phyloP scores from a whole-genome alignment of 2,329 filamentous ascomycete genomes.

The Cordyceps cateniannulata region DNA sequence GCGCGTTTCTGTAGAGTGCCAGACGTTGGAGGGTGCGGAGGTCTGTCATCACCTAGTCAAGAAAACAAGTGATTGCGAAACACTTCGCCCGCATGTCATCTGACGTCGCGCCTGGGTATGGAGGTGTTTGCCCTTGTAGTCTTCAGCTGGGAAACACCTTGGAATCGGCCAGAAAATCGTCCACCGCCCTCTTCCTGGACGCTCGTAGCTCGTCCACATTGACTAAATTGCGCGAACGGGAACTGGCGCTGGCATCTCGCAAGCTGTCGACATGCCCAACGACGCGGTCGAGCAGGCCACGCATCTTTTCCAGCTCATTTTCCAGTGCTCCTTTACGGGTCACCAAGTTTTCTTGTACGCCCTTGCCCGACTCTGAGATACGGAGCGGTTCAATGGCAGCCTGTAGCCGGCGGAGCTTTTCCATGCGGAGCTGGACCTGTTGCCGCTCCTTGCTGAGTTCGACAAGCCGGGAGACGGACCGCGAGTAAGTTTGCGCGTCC shows the following conservation, averaged over 20 bases:
- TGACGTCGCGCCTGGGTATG: neutral
- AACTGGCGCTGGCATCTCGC: slow-evolving; percentile 16
- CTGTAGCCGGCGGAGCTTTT: slow-evolving; percentile 42
- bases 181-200: slow-evolving; percentile 37
- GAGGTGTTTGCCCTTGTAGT: neutral
- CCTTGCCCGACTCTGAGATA: slow-evolving; percentile 23
- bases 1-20: neutral
- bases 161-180: slow-evolving; percentile 31
- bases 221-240: slow-evolving; percentile 17
- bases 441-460: slow-evolving; percentile 37
- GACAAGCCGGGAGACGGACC: slow-evolving; percentile 42
- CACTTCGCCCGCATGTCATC: neutral
- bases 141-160: slow-evolving; percentile 14
- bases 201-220: slow-evolving; percentile 30
- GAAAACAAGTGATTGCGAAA: neutral
- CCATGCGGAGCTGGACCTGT: slow-evolving; percentile 33
- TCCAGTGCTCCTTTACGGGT: slow-evolving; percentile 60
- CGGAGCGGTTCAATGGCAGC: slow-evolving; percentile 40
- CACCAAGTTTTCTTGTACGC: slow-evolving; percentile 60
- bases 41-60: neutral
- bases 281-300: slow-evolving; percentile 55
- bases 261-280: slow-evolving; percentile 42
- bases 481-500: slow-evolving; percentile 46
- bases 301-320: slow-evolving; percentile 59
- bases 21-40: neutral